Evolutionary conservation across 2,329 filamentous ascomycete genomes (phyloP).

Genomic region (Aspergillus tanneri): DNA sequence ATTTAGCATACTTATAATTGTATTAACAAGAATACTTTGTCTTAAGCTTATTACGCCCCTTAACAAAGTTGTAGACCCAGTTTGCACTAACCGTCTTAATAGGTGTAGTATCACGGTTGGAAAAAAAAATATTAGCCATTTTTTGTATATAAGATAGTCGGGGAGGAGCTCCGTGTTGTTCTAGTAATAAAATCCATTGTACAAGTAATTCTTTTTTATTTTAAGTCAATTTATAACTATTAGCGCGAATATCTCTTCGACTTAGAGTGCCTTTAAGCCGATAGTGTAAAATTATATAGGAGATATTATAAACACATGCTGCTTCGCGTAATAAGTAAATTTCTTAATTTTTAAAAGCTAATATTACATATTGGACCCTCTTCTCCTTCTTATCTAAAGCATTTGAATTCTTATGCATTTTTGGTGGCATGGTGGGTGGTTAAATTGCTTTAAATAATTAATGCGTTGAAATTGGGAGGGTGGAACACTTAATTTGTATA

Average conservation of each 20-base stretch:
- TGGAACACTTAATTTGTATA: too few relatives aligned
- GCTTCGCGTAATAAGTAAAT: not conserved
- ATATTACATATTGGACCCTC: too few relatives aligned
- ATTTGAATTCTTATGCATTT: too few relatives aligned
- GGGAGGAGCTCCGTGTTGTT: too few relatives aligned
- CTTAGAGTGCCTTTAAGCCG: not conserved
- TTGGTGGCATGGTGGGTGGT: too few relatives aligned
- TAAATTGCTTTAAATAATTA: too few relatives aligned
- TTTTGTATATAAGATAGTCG: constrained; percentile 8
- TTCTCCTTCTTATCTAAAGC: too few relatives aligned
- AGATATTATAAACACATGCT: constrained; percentile 3
- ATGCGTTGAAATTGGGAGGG: too few relatives aligned
- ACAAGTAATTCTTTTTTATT: too few relatives aligned
- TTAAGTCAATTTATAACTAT: not conserved
- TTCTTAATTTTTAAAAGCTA: too few relatives aligned
- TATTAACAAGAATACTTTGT: constrained; percentile 3
- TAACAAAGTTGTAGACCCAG: constrained; percentile 11
- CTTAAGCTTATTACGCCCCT: constrained; percentile 6
- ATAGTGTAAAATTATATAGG: not conserved
- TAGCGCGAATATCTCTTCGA: not conserved
- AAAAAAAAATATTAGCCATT: constrained; percentile 11
- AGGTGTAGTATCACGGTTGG: constrained; percentile 1
- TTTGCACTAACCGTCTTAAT: constrained; percentile 6
- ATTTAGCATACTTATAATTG: constrained; percentile 12
- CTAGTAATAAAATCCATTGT: too few relatives aligned